Base-by-base conservation (phyloP, 805 yeast genomes). In the Saturnispora saitoi region DNA sequence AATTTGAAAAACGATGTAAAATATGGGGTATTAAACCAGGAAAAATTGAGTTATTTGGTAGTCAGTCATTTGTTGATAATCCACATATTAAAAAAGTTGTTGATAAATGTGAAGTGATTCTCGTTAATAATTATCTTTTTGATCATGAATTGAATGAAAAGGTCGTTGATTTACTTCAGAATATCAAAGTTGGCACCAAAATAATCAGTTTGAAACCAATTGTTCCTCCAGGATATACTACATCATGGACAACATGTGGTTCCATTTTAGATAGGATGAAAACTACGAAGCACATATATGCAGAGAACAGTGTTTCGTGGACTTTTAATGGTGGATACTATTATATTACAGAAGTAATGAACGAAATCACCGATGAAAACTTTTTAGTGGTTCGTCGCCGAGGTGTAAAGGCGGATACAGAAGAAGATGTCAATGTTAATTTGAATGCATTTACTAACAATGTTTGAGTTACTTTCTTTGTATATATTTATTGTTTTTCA, bases 41-140 rank as follows among this genome's bases (percentile, higher is more conserved):
- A 6, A 60, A 69, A 7, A 71, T 81, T 14, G 67, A 75, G 22
- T 76, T 85, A 57, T 81, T 83, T 26, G 68, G 83, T 48, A 67
- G 75, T 51, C 83, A 80, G 59, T 83, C 93, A 58, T 89, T 90
- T 67, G 80, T 82, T 10, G 77, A 77, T 45, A 84, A 84, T 57
- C 69, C 68, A 5, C 64, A 64, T n/a, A 85, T 89, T 3, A 65
- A 70, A 38, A 65, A 70, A 12, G 69, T 75, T 7, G 72, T 86
- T 44, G 70, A 76, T 14, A 70, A 73, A 34, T 80, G 89, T 51
- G 85, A 86, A 61, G 84, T 88, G 15, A 69, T 90, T 19, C 68
- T 90, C 40, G 81, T 86, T 22, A 90, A 90, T 64, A 90, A 90
- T 62, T 90, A 86, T 62, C 70, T 88, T 12, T 90, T 90, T 63